Evolutionary conservation across 768 basidiomycete genomes (phyloP).

Genomic region (Phaffia australis): DNA sequence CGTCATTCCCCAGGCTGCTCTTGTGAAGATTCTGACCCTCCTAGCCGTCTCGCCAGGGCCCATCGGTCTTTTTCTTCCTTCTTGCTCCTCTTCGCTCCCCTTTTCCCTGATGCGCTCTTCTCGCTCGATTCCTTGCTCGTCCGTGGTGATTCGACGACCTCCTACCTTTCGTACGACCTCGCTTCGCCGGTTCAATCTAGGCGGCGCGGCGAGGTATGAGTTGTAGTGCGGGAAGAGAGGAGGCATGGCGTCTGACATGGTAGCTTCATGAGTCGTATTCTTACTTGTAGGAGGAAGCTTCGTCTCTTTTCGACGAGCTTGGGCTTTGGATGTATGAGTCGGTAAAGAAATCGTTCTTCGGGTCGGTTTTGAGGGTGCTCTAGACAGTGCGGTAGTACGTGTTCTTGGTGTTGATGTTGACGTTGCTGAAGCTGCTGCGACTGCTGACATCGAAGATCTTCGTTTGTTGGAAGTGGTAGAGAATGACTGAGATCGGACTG

Average conservation of each 20-base stretch:
- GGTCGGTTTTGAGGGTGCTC: conserved; percentile 1
- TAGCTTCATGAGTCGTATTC: neutral
- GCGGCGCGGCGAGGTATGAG: conserved; percentile 6
- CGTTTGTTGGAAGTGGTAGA: neutral
- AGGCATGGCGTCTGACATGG: conserved; percentile 19
- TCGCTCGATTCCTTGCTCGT: no score
- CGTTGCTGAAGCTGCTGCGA: no score
- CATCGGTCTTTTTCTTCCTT: conserved; percentile 1
- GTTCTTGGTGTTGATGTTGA: no score
- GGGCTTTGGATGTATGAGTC: neutral
- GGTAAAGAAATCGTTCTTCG: neutral
- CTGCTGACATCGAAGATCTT: neutral
- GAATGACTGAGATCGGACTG: no score
- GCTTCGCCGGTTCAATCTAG: neutral
- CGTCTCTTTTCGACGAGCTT: neutral
- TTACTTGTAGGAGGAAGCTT: neutral
- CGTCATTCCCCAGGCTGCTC: conserved; percentile 8
- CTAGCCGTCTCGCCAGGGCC: conserved; percentile 11
- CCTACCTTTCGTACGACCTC: neutral
- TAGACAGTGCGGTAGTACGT: neutral
- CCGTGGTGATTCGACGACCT: no score
- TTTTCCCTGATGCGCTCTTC: neutral
- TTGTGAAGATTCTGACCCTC: conserved; percentile 8
- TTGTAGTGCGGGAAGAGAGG: conserved; percentile 20
- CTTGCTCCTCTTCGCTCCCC: neutral